These are phyloP conservation scores for Rhizophagus clarus DNA, from an alignment of 192 early-diverging fungal genomes.

Conservation along the genomic window DNA sequence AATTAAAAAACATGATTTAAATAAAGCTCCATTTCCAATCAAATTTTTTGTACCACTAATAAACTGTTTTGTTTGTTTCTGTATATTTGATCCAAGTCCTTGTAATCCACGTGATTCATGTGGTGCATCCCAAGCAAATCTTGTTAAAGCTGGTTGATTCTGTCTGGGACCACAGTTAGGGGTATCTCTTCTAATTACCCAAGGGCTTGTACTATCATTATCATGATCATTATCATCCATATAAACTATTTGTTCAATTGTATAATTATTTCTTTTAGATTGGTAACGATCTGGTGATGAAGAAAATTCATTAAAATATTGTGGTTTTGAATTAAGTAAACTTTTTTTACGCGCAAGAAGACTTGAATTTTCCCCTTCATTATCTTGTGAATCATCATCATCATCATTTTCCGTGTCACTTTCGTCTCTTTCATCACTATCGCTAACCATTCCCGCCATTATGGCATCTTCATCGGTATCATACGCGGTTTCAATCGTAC, in stretches of 20 bases:
- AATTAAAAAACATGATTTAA: neutral
- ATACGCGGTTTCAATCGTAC: neutral
- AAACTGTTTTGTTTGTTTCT: neutral
- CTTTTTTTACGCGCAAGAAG: neutral
- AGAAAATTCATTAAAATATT: neutral
- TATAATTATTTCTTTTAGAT: slow-evolving; percentile 2
- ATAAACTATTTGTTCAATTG: neutral
- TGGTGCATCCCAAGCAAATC: neutral
- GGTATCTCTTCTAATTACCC: neutral
- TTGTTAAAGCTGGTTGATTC: neutral
- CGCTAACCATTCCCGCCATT: neutral
- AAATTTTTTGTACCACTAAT: neutral
- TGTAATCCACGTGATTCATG: neutral
- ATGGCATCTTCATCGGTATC: neutral
- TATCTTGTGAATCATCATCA: neutral
- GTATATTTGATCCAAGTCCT: slow-evolving; percentile 1
- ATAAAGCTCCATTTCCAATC: neutral
- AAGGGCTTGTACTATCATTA: neutral
- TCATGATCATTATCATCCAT: slow-evolving; percentile 11
- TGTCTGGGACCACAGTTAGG: neutral
- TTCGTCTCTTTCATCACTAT: neutral
- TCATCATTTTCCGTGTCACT: neutral
- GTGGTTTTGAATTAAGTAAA: neutral
- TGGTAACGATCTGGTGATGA: neutral
- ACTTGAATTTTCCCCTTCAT: neutral